A percentile compares a stretch with the other conserved stretches of the same genome.
Evolutionary conservation across 371 early-diverging fungal species (phyloP).

Genomic region (Smittium culicis): DNA sequence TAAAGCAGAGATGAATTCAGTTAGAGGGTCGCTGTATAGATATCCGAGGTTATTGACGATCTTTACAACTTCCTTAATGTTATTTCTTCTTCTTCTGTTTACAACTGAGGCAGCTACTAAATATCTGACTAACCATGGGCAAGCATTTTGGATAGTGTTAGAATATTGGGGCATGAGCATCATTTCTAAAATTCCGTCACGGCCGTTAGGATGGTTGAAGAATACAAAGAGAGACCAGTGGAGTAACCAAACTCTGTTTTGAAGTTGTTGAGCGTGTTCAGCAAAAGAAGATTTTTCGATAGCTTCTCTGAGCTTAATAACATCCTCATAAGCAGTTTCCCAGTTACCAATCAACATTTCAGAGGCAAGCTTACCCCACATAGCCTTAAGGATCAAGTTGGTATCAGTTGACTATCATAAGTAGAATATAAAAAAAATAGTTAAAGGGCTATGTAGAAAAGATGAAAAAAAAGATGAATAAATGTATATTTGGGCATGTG

Average conservation of each 20-base stretch:
- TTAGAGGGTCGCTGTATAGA: conserved; percentile 74
- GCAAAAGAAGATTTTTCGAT: conserved; percentile 62
- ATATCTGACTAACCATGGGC: conserved; percentile 91
- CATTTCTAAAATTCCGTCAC: conserved; percentile 81
- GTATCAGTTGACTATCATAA: conserved; percentile 78
- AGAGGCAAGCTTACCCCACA: conserved; percentile 93
- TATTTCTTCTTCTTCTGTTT: conserved; percentile 72
- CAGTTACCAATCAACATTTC: conserved; percentile 88
- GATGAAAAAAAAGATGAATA: too few species aligned
- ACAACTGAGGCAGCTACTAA: conserved; percentile 78
- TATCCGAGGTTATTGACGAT: conserved; percentile 59
- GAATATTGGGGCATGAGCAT: conserved; percentile 82
- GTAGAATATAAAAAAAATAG: too few species aligned
- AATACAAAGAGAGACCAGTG: conserved; percentile 94
- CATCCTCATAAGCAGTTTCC: conserved; percentile 78
- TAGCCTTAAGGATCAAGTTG: conserved; percentile 61
- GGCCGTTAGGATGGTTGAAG: conserved; percentile 91
- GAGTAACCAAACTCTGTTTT: conserved; percentile 82
- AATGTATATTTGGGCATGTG: too few species aligned
- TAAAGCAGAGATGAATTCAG: conserved; percentile 76
- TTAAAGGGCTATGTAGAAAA: too few species aligned
- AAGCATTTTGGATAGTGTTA: conserved; percentile 88
- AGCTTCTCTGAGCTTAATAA: conserved; percentile 66
- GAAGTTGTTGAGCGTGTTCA: conserved; percentile 69
- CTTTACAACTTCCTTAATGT: conserved; percentile 79